Conservation (phyloP, 2,329 filamentous ascomycete genomes). For the Fusarium decemcellulare region DNA sequence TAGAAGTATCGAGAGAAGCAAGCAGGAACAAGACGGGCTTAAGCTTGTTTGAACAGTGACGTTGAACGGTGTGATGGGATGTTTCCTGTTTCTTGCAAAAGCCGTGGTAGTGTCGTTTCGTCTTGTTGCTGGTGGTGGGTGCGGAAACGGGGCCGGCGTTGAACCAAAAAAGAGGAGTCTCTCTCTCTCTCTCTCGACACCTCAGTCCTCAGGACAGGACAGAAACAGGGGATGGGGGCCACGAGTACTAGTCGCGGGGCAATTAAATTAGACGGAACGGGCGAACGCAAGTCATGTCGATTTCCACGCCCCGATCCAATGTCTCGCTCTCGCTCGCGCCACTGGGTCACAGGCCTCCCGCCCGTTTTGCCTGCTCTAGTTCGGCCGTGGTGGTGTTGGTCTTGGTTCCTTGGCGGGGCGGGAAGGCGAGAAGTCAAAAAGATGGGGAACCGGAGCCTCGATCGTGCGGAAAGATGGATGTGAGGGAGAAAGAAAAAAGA, state of each 20-base stretch:
- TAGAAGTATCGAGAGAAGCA: not conserved
- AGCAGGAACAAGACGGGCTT: not conserved
- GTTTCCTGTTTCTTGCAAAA: not conserved
- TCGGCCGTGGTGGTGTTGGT: not conserved
- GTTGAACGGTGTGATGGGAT: conserved; percentile 32
- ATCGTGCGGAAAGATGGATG: not conserved
- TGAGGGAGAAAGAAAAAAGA: not conserved
- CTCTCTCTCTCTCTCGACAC: too few relatives aligned
- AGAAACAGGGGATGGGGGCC: too few relatives aligned
- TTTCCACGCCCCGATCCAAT: conserved; percentile 7
- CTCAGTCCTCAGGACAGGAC: not conserved
- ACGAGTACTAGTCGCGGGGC: not conserved
- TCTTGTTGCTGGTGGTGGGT: not conserved
- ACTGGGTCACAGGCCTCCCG: conserved; percentile 15
- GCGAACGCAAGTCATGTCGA: not conserved
- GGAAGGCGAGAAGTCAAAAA: conserved; percentile 15
- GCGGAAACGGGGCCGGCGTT: not conserved
- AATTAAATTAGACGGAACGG: conserved; percentile 5
- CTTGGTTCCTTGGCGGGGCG: not conserved
- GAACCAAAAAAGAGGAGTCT: not conserved
- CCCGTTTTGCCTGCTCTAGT: not conserved
- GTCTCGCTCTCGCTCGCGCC: conserved; percentile 1
- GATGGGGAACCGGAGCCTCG: not conserved
- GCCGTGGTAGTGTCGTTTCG: conserved; percentile 1
- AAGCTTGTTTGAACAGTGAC: conserved; percentile 13